phyloP scores from a whole-genome alignment of 192 early-diverging fungal genomes.

The Coemansia sp. region DNA sequence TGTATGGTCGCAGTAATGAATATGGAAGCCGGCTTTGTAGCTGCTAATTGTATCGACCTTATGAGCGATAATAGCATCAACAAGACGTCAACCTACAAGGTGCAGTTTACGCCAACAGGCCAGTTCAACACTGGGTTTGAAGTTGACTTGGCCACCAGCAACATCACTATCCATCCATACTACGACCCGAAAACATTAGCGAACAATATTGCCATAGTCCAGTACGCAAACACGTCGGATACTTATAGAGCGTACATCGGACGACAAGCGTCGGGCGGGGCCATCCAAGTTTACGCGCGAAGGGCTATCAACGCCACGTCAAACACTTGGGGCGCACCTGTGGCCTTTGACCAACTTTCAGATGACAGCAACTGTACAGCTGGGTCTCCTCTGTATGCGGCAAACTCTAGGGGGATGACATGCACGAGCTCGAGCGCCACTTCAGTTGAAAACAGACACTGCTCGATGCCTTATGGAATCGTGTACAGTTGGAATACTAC shows the following conservation, averaged over 20 bases:
- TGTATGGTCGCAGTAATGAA: slow-evolving; percentile 46
- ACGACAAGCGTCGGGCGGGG: too few relatives aligned
- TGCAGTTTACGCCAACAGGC: slow-evolving; percentile 11
- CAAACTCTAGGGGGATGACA: background rate
- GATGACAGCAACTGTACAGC: background rate
- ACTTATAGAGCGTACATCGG: background rate
- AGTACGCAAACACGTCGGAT: background rate
- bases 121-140: background rate
- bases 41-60: slow-evolving; percentile 34
- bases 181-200: slow-evolving; percentile 22
- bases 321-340: background rate
- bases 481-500: slow-evolving; percentile 6
- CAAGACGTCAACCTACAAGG: slow-evolving; percentile 11
- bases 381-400: background rate
- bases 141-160: background rate
- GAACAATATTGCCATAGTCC: slow-evolving; percentile 22
- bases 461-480: slow-evolving; percentile 17
- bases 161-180: slow-evolving; percentile 12
- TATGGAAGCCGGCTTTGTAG: slow-evolving; percentile 21
- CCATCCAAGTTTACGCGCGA: too few relatives aligned
- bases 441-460: background rate
- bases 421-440: background rate
- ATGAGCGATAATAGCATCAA: slow-evolving; percentile 11
- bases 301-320: background rate
- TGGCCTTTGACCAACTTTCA: background rate